Evolutionary conservation across 176 grass and related monocot species (phyloP).

Genomic region (Carex scoparia): DNA sequence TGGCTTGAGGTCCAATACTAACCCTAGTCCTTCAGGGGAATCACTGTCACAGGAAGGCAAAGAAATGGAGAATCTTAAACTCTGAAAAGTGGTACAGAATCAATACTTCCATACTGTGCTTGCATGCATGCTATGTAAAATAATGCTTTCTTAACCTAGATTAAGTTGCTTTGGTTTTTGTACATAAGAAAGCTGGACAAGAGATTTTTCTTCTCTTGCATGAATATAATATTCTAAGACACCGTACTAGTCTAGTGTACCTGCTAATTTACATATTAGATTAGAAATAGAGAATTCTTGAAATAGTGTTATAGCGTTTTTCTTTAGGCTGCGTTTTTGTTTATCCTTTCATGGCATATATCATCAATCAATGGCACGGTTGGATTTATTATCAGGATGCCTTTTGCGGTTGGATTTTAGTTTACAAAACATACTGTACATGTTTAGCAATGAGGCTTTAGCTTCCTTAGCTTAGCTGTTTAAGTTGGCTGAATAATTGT

Average conservation of each 20-base stretch:
- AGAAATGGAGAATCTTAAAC: conserved; percentile 46
- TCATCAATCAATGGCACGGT: not conserved
- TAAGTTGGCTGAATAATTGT: no score
- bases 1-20: conserved; percentile 29
- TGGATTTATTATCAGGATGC: not conserved
- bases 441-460: no score
- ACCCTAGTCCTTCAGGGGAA: conserved; percentile 24
- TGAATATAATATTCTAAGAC: not conserved
- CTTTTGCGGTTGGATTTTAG: not conserved
- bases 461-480: no score
- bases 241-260: conserved; percentile 12
- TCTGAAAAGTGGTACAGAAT: conserved; percentile 21
- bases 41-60: conserved; percentile 2
- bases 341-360: not conserved
- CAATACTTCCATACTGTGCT: not conserved
- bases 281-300: conserved; percentile 10
- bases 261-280: not conserved
- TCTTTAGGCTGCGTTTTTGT: not conserved
- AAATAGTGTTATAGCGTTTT: not conserved
- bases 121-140: conserved; percentile 15
- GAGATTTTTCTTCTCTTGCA: not conserved
- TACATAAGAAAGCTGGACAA: conserved; percentile 12
- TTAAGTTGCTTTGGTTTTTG: conserved; percentile 9
- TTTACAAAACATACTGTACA: not conserved
- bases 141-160: not conserved